Base-by-base conservation (phyloP, 1,139 yeast species). In the Arxiozyma slooffiae region DNA sequence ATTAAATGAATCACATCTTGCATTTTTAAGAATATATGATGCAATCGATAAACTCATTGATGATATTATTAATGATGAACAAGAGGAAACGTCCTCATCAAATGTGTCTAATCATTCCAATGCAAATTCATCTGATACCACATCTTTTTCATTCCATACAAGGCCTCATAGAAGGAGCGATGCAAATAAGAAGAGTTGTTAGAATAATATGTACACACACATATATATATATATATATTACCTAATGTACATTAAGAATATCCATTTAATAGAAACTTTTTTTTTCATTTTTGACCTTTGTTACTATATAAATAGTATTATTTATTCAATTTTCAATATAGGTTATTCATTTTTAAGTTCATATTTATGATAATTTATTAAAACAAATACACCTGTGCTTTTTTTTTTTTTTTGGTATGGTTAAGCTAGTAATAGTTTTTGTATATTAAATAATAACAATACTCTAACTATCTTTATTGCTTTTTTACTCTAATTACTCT, bases 1-100 rank as follows among this genome's bases (percentile, higher is more conserved):
- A 0, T 67, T 82, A 42, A 76, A 74, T 55, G 89, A 86, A 60
- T 80, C 88, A 0, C 77, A 80, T 52, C 85, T 78, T 59, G 76
- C 85, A 48, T 67, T 81, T 23, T 67, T 59, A 34, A 54, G 63
- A 21, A 46, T 69, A 3, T 62, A 64, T 41, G 55, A 51, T 9
- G 61, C 58, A 41, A 50, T 68, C 7, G 67, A 60, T 41, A 41
- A 43, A n/a, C 23, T 55, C 1, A 44, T 58, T 2, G 51, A 50
- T 5, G 50, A 54, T 2, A 38, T 60, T 6, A 41, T 56, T 2
- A 48, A 49, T 7, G 56, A 56, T 11, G 40, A 40, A 22, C 39
- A 37, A 9, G 48, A 48, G 18, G 38, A 47, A 38, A 22, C 42
- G 37, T 22, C 44, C 14, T 30, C 36, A 9, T 26, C 38, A 21